Percentiles rank a stretch among this genome's conserved stretches.
These are phyloP conservation scores for Monilinia fructigena DNA, from an alignment of 2,329 filamentous ascomycete genomes.

Conservation along the genomic window DNA sequence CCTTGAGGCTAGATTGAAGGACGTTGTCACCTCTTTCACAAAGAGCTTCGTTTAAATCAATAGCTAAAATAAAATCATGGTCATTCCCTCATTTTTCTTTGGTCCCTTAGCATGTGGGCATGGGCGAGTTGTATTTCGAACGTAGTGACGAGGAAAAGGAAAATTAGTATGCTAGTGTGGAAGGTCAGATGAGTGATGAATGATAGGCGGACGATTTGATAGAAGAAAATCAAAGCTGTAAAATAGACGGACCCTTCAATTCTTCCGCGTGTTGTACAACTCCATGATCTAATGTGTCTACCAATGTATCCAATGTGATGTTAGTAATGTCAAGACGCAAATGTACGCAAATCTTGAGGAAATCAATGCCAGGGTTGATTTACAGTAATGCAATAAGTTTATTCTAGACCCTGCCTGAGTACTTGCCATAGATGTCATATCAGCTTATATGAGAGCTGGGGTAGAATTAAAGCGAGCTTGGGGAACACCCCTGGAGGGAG, in stretches of 20 bases:
- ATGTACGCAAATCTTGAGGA: neutral
- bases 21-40: constrained; percentile 77
- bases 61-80: constrained; percentile 25
- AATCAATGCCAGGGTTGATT: neutral
- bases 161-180: neutral
- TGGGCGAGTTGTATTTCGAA: constrained; percentile 33
- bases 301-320: neutral
- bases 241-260: constrained; percentile 40
- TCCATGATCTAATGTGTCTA: constrained; percentile 1
- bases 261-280: constrained; percentile 29
- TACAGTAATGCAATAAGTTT: neutral
- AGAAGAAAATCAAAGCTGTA: constrained; percentile 38
- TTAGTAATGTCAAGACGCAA: neutral
- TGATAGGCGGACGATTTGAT: constrained; percentile 33
- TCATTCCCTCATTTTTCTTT: constrained; percentile 34
- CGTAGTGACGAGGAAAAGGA: constrained; percentile 3
- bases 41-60: constrained; percentile 72
- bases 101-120: constrained; percentile 35
- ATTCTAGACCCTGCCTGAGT: neutral
- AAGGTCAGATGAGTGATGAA: constrained; percentile 25
- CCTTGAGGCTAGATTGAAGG: constrained; percentile 77
- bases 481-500: too few relatives aligned
- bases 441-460: constrained; percentile 3
- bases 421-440: neutral
- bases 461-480: neutral